Conservation (phyloP, 768 basidiomycete species). For the Tulasnella calospora region DNA sequence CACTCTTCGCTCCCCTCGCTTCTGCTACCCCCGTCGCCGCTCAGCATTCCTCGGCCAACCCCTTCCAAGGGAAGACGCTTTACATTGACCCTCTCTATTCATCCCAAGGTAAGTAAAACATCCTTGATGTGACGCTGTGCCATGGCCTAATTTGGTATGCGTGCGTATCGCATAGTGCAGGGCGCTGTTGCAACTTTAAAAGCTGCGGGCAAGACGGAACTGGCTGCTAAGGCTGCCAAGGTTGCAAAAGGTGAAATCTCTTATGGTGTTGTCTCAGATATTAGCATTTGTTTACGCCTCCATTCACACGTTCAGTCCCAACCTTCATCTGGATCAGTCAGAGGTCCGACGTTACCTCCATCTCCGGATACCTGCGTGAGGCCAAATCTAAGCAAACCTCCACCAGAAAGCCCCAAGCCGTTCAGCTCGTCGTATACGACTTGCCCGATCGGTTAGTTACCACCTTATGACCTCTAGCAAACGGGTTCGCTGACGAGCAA, state of each 20-base stretch:
- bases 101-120: not conserved
- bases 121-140: not conserved
- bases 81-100: not conserved
- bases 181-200: not conserved
- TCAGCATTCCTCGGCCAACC: not conserved
- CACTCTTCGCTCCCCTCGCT: conserved; percentile 6
- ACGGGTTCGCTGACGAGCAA: not conserved
- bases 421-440: conserved; percentile 51
- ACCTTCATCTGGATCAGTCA: conserved; percentile 28
- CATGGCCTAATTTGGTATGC: not conserved
- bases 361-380: not conserved
- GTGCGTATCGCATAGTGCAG: not conserved
- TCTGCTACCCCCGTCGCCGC: not conserved
- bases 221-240: conserved; percentile 14
- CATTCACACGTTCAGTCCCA: not conserved
- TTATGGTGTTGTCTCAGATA: not conserved
- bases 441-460: conserved; percentile 35
- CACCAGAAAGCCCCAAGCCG: conserved; percentile 26
- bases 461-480: not conserved
- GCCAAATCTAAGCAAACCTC: not conserved
- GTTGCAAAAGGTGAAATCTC: conserved; percentile 6
- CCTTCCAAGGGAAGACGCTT: not conserved
- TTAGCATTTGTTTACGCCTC: not conserved
- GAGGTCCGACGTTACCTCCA: conserved; percentile 15
- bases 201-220: not conserved